Evolutionary conservation across 2,329 filamentous ascomycete genomes (phyloP).

Genomic region (Epichloe amarillans): DNA sequence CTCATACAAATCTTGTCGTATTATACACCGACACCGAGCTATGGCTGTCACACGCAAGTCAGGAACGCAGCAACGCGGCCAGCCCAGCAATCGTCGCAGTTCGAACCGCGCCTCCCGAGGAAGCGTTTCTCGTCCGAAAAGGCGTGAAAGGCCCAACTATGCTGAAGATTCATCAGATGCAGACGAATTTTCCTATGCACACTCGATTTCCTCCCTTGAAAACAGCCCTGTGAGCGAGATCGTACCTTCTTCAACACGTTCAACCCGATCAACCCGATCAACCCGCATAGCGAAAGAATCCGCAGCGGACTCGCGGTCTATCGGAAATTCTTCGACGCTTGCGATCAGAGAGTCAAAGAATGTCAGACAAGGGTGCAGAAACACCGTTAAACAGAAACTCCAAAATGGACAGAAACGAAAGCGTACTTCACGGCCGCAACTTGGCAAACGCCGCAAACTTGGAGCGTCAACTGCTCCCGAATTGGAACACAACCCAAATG

Average conservation of each 20-base stretch:
- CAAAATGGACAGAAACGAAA: conserved; percentile 10
- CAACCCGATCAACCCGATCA: background rate
- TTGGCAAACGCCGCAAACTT: conserved; percentile 8
- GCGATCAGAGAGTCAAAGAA: no score
- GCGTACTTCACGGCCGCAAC: conserved; percentile 5
- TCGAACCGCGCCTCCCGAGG: conserved; percentile 9
- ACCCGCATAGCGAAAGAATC: background rate
- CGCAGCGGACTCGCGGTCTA: background rate
- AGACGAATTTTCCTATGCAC: background rate
- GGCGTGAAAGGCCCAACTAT: conserved; percentile 4
- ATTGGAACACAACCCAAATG: conserved; percentile 5
- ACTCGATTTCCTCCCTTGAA: background rate
- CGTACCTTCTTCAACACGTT: background rate
- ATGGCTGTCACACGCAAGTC: conserved; percentile 18
- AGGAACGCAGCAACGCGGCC: background rate
- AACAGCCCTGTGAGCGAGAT: background rate
- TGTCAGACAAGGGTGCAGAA: background rate
- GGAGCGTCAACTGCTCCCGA: background rate
- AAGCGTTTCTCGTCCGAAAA: conserved; percentile 3
- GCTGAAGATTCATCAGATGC: conserved; percentile 1
- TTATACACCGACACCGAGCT: background rate
- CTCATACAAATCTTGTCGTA: background rate
- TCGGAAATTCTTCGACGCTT: background rate
- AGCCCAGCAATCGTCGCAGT: conserved; percentile 11
- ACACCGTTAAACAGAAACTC: background rate